Base-by-base conservation (phyloP, 768 basidiomycete genomes). In the Panaeolus papilionaceus region DNA sequence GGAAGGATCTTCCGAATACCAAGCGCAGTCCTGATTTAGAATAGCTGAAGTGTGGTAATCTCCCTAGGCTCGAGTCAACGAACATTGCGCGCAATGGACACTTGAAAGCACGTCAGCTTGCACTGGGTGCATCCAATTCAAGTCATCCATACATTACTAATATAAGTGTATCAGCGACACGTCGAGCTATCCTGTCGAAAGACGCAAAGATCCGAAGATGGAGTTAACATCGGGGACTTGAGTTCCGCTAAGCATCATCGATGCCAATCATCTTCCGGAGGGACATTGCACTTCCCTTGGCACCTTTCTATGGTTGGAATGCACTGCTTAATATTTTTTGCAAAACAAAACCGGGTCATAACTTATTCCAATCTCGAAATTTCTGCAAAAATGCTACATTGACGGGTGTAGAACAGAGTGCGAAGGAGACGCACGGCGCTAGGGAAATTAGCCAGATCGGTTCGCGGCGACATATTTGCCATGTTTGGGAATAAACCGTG, bases 1-100 rank as follows among this genome's bases (percentile, higher is more conserved):
- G 54, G 54, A 58, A 58, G 28, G 54, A 58, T 58, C 54, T 11
- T 58, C 54, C 54, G 54, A 14, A 58, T 37, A 58, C 33, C 54
- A 33, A 37, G 26, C 8, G n/a, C 8, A 16, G 54, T 58, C 28
- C 54, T 58, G 28, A 33, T 58, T 58, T 58, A 33, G 26, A 58
- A 2, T 33, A 33, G 49, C 33, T 2, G 5, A 26, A 26, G 10
- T 3, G 33, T 47, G 18, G 8, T 47, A 16, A 47, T 47, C n/a
- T 14, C 26, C 23, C 23, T 23, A n/a, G n/a, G n/a, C 23, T 28
- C 33, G 14, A 49, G 47, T 23, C 47, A 49, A 58, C 7, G 11
- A 37, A 18, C 11, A 3, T 58, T 37, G 54, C 16, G 54, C 54
- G 54, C 54, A 26, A 58, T 58, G 26, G 33, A 16, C 54, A 2